Evolutionary conservation across 148 eudicot species (phyloP).

Genomic region (Fallopia convolvulus): DNA sequence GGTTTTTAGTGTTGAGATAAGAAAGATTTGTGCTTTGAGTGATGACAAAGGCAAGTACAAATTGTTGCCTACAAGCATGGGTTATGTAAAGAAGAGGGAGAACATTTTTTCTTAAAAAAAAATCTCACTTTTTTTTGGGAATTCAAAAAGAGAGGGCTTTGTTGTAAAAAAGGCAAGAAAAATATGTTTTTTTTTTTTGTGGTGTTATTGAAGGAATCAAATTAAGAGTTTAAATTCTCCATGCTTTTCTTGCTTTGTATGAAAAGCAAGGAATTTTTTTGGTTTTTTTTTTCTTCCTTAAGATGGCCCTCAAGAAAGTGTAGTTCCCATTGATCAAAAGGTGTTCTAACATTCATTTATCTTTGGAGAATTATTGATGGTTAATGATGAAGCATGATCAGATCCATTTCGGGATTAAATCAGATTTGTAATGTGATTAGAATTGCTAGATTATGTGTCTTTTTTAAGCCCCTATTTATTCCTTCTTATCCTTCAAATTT

Average conservation of each 20-base stretch:
- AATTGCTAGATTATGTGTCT: not conserved
- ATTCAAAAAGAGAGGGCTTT: conserved; percentile 27
- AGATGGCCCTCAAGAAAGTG: conserved; percentile 6
- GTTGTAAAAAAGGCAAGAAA: conserved; percentile 28
- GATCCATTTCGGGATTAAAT: not conserved
- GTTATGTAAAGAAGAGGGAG: conserved; percentile 5
- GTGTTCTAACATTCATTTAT: not conserved
- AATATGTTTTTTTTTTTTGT: conserved; percentile 32
- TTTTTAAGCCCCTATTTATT: not conserved
- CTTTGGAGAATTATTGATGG: not conserved
- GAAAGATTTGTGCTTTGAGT: conserved; percentile 10
- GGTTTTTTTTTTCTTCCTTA: conserved; percentile 8
- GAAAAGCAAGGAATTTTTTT: conserved; percentile 41
- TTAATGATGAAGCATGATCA: not conserved
- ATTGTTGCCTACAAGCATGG: conserved; percentile 10
- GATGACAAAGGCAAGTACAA: not conserved
- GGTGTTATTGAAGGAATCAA: conserved; percentile 12
- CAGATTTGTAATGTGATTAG: not conserved
- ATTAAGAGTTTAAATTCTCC: conserved; percentile 1
- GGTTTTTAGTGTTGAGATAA: not conserved
- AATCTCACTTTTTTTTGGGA: not conserved
- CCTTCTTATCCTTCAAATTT: not conserved
- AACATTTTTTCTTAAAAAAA: not conserved
- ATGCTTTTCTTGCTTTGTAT: conserved; percentile 21
- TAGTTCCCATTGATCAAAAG: not conserved